phyloP scores from a whole-genome alignment of 495 filamentous ascomycete genomes.

The Oleoguttula mirabilis region DNA sequence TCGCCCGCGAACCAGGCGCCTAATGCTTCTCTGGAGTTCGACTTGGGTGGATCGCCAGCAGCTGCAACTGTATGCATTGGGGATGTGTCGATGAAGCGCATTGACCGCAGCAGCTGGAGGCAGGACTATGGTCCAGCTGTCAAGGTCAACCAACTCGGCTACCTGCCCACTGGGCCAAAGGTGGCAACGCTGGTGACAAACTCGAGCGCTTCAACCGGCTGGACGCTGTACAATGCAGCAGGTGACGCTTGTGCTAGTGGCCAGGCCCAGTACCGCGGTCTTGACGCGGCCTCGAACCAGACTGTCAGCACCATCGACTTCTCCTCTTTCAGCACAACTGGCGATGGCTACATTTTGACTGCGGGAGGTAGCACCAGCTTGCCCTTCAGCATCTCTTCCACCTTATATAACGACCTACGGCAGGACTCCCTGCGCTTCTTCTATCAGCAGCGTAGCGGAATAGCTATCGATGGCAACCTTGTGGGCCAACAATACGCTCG shows the following conservation, averaged over 20 bases:
- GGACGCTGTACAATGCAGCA: constrained; percentile 5
- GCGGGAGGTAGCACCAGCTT: constrained; percentile 1
- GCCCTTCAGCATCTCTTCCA: constrained; percentile 12
- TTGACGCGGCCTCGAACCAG: constrained; percentile 5
- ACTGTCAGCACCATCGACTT: constrained; percentile 12
- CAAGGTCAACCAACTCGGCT: constrained; percentile 11
- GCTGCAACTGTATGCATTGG: constrained; percentile 9
- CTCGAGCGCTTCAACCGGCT: neutral
- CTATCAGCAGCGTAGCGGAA: constrained; percentile 13
- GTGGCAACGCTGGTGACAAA: constrained; percentile 6
- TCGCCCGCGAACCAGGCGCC: constrained; percentile 11
- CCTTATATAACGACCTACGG: constrained; percentile 1
- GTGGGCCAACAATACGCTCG: constrained; percentile 10
- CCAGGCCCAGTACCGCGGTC: neutral
- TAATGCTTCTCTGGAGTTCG: constrained; percentile 8
- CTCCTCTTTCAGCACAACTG: neutral
- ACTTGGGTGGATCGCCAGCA: neutral
- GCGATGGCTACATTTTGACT: constrained; percentile 3
- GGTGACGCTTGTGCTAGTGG: constrained; percentile 7
- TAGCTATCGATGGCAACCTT: constrained; percentile 11
- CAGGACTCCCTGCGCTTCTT: constrained; percentile 12
- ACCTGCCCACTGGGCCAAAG: constrained; percentile 6
- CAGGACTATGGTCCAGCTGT: constrained; percentile 7
- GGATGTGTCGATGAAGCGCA: constrained; percentile 8
- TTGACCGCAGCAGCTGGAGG: constrained; percentile 5